Conservation (phyloP, 1,284 basidiomycete species). For the Chiua sp. region DNA sequence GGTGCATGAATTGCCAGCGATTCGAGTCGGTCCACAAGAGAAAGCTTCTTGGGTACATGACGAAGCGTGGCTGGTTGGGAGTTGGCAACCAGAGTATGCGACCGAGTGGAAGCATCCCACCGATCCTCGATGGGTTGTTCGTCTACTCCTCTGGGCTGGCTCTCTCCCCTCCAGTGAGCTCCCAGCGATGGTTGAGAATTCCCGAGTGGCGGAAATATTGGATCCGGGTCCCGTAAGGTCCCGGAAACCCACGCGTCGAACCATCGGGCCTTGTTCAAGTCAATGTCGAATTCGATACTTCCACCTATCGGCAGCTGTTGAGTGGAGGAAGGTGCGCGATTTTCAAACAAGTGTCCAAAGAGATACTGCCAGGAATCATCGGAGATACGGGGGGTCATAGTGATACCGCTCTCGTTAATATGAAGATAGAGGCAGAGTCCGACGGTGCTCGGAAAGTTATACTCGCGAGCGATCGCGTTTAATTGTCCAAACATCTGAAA, state of each 20-base stretch:
- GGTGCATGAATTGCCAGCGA: conserved; percentile 42
- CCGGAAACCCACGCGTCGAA: conserved; percentile 68
- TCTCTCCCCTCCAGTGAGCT: conserved; percentile 54
- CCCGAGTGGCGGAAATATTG: conserved; percentile 43
- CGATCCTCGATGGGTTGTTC: conserved; percentile 49
- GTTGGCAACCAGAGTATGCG: conserved; percentile 29
- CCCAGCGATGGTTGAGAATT: conserved; percentile 43
- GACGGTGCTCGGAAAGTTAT: conserved; percentile 74
- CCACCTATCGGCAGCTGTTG: conserved; percentile 65
- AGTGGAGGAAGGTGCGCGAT: conserved; percentile 41
- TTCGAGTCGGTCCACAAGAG: conserved; percentile 69
- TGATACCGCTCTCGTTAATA: conserved; percentile 57
- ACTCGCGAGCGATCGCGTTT: conserved; percentile 78
- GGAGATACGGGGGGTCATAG: conserved; percentile 70
- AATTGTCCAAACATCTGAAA: conserved; percentile 74
- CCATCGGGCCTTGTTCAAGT: conserved; percentile 73
- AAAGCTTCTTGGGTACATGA: conserved; percentile 68
- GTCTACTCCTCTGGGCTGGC: conserved; percentile 54
- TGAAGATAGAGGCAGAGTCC: conserved; percentile 78
- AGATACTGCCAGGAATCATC: conserved; percentile 78
- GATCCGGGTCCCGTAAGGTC: conserved; percentile 35
- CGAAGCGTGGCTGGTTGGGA: conserved; percentile 36
- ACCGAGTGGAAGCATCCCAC: conserved; percentile 32
- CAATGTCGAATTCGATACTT: conserved; percentile 80
- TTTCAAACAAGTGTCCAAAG: conserved; percentile 68